Conservation (phyloP, 2,329 filamentous ascomycete species). For the Xylaria sp. region DNA sequence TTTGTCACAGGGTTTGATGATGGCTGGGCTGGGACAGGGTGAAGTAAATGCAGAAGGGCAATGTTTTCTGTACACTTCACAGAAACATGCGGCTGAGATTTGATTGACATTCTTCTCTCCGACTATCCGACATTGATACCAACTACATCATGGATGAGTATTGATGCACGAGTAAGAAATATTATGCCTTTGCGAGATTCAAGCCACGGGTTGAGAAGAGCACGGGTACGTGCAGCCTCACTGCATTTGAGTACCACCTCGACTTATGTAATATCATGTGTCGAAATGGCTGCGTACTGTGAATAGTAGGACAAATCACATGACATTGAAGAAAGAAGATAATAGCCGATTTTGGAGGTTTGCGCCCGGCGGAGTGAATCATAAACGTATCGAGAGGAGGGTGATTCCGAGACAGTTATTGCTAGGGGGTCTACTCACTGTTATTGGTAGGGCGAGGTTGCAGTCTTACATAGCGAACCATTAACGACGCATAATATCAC, state of each 20-base stretch:
- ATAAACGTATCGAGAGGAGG: not conserved
- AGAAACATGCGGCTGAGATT: conserved; percentile 5
- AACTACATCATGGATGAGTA: not conserved
- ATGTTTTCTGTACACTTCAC: conserved; percentile 45
- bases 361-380: not conserved
- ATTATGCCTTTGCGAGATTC: conserved; percentile 13
- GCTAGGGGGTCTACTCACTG: not conserved
- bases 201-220: not conserved
- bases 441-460: not conserved
- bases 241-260: not conserved
- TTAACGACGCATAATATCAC: not conserved
- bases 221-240: conserved; percentile 8
- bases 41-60: conserved; percentile 45
- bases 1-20: conserved; percentile 32
- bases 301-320: conserved; percentile 21
- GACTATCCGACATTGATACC: not conserved
- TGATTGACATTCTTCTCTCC: conserved; percentile 6
- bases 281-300: not conserved
- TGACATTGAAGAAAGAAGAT: conserved; percentile 1
- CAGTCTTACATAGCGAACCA: not conserved
- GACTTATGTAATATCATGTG: conserved; percentile 9
- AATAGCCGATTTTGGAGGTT: not conserved
- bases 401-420: not conserved
- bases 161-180: not conserved
- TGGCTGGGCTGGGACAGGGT: conserved; percentile 42